Percentiles rank a stretch among this genome's conserved stretches.
Conservation (phyloP, 495 filamentous ascomycete species). For the Tuber aestivum region DNA sequence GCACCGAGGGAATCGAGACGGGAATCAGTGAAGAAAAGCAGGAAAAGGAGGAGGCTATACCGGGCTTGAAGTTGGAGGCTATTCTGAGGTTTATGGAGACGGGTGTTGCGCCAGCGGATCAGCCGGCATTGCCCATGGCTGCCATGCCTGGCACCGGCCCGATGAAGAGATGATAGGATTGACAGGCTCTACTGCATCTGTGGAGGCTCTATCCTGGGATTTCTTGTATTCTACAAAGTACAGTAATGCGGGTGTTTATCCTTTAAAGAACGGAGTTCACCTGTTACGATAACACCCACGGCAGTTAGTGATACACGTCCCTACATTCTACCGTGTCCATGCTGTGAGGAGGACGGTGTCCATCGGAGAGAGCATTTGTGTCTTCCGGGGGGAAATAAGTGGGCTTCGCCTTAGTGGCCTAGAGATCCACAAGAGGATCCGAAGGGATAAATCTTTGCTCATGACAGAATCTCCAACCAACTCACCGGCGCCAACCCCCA, state of each 20-base stretch:
- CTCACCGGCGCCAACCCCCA: not conserved
- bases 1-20: constrained; percentile 22
- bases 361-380: not conserved
- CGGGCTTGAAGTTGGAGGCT: constrained; percentile 42
- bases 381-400: not conserved
- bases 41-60: constrained; percentile 42
- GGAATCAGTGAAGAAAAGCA: constrained; percentile 43
- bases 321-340: not conserved
- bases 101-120: constrained; percentile 36
- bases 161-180: constrained; percentile 27
- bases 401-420: not conserved
- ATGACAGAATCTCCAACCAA: not conserved
- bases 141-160: constrained; percentile 7
- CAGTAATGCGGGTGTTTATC: not conserved
- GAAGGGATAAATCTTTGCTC: not conserved
- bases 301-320: not conserved
- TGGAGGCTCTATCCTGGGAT: not conserved
- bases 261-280: not conserved
- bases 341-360: not conserved
- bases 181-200: not conserved
- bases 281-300: not conserved
- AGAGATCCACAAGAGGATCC: not conserved
- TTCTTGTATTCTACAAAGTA: not conserved
- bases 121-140: constrained; percentile 33
- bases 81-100: constrained; percentile 48